A percentile compares a stretch with the other conserved stretches of the same genome.
Conservation (phyloP, 139 green algal genomes). For the Coccomyxa sp. region DNA sequence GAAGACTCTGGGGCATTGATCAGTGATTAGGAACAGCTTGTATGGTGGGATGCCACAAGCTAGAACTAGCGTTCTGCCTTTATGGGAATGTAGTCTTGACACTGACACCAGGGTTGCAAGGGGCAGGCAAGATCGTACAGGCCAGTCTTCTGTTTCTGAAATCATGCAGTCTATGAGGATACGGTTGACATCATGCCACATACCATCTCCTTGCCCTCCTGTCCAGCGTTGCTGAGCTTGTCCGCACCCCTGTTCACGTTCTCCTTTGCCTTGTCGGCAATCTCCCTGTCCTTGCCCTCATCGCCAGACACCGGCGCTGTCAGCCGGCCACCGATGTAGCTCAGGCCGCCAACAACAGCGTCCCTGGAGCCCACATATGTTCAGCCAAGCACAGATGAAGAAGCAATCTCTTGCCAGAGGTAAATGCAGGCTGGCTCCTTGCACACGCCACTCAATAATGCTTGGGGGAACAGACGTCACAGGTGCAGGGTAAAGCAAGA, state of each 20-base stretch:
- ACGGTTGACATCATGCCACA: too few relatives aligned
- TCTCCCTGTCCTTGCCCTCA: neutral
- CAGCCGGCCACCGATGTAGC: neutral
- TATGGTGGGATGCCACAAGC: too few relatives aligned
- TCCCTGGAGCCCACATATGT: neutral
- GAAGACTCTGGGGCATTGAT: too few relatives aligned
- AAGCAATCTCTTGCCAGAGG: neutral
- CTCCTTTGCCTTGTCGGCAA: neutral
- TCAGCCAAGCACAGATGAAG: neutral
- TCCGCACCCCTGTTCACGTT: neutral
- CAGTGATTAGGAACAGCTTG: too few relatives aligned
- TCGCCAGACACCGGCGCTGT: neutral
- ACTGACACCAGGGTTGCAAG: too few relatives aligned
- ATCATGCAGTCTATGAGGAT: too few relatives aligned
- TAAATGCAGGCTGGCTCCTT: neutral
- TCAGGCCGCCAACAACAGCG: neutral
- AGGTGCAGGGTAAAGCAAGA: neutral
- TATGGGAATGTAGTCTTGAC: too few relatives aligned
- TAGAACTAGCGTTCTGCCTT: too few relatives aligned
- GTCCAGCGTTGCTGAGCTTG: neutral
- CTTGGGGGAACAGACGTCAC: neutral
- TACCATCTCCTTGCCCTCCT: too few relatives aligned
- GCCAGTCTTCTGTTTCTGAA: too few relatives aligned
- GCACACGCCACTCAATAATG: neutral
- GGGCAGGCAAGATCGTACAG: too few relatives aligned